Evolutionary conservation across 2,329 filamentous ascomycete genomes (phyloP).

Genomic region (Fulvia fulva): DNA sequence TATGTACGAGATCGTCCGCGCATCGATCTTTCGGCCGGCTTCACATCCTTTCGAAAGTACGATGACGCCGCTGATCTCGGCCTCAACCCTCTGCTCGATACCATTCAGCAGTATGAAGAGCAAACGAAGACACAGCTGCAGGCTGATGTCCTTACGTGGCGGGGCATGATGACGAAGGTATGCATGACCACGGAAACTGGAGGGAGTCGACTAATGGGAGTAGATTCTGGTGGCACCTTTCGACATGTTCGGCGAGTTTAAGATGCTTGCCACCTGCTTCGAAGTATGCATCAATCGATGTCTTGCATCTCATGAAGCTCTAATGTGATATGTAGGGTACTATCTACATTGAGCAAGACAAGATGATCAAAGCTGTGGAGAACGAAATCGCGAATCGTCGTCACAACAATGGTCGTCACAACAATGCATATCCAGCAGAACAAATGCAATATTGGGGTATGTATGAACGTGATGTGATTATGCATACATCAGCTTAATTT

Average conservation of each 20-base stretch:
- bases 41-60: conserved; percentile 70
- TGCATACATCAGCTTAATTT: neutral
- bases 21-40: conserved; percentile 73
- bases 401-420: conserved; percentile 20
- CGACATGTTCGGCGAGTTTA: conserved; percentile 80
- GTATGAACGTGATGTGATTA: conserved; percentile 8
- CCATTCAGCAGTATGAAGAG: conserved; percentile 70
- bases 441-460: conserved; percentile 91
- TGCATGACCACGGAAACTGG: neutral
- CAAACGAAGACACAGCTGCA: conserved; percentile 49
- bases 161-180: conserved; percentile 98
- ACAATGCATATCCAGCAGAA: conserved; percentile 58
- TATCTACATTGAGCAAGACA: conserved; percentile 83
- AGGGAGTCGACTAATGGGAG: neutral
- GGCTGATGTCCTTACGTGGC: conserved; percentile 83
- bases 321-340: conserved; percentile 18
- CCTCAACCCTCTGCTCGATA: conserved; percentile 74
- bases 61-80: conserved; percentile 87
- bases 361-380: conserved; percentile 64
- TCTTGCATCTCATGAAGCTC: neutral
- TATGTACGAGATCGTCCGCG: conserved; percentile 38
- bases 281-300: conserved; percentile 59
- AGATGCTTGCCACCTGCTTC: conserved; percentile 92
- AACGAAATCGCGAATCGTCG: conserved; percentile 45
- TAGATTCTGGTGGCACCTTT: conserved; percentile 84